Percentiles rank a stretch among this genome's conserved stretches.
Conservation (phyloP, 1,139 yeast species). For the Blastobotrys elegans region DNA sequence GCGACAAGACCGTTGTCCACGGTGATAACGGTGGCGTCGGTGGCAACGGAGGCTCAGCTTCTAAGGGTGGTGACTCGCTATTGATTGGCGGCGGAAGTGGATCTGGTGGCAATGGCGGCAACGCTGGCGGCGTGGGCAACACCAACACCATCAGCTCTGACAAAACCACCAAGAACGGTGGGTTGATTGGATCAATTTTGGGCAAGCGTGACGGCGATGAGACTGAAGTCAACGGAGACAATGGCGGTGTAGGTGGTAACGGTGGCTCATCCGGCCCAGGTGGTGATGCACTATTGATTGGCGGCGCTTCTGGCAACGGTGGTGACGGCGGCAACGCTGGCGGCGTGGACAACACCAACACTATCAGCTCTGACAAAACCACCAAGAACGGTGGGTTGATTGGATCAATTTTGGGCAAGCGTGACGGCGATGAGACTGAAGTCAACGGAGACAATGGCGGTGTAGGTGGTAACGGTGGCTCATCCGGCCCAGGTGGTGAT, state of each 20-base stretch:
- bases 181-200: not conserved
- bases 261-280: not conserved
- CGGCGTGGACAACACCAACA: not conserved
- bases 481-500: conserved; percentile 1
- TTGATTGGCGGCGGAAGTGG: no score
- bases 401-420: not conserved
- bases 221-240: not conserved
- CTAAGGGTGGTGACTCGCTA: not conserved
- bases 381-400: not conserved
- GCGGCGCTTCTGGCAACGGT: not conserved
- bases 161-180: not conserved
- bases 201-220: not conserved
- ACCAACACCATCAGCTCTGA: not conserved
- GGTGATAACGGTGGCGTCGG: not conserved
- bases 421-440: not conserved
- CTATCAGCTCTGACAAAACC: no score
- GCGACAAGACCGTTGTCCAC: not conserved
- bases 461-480: not conserved
- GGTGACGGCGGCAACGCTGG: conserved; percentile 1
- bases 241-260: not conserved
- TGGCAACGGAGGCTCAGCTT: not conserved
- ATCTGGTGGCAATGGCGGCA: no score
- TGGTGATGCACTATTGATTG: not conserved
- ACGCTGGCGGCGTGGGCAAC: conserved; percentile 4
- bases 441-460: not conserved